Conservation (phyloP, 352 stramenopile species). For the Phytopythium litorale region DNA sequence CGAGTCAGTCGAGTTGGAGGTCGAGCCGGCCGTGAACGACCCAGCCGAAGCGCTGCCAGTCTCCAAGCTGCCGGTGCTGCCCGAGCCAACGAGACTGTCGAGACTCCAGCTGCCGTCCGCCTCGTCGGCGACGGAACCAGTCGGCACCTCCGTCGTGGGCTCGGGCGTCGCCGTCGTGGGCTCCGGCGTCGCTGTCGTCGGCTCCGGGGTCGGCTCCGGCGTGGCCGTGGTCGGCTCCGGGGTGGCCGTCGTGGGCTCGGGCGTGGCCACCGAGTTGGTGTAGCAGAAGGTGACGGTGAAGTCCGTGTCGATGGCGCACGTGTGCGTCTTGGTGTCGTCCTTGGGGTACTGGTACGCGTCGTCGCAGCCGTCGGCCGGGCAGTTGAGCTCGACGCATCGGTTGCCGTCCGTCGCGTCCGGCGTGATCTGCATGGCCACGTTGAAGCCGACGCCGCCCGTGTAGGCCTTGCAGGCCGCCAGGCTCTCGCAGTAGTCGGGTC, state of each 20-base stretch:
- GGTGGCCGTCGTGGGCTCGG: slow-evolving; percentile 10
- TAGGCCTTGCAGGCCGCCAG: slow-evolving; percentile 45
- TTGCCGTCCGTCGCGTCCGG: slow-evolving; percentile 27
- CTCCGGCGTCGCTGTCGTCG: slow-evolving; percentile 11
- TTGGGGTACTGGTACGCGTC: slow-evolving; percentile 70
- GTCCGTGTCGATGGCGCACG: slow-evolving; percentile 37
- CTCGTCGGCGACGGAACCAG: slow-evolving; percentile 7
- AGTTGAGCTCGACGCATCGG: slow-evolving; percentile 48
- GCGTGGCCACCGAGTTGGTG: slow-evolving; percentile 17
- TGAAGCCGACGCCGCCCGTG: slow-evolving; percentile 62
- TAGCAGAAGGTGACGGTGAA: slow-evolving; percentile 64
- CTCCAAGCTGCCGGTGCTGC: background rate
- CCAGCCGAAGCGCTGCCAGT: background rate
- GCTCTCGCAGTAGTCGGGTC: slow-evolving; percentile 43
- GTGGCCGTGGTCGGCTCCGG: slow-evolving; percentile 13
- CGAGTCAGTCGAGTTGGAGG: slow-evolving; percentile 5
- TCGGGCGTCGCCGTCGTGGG: slow-evolving; percentile 6
- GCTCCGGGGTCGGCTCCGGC: slow-evolving; percentile 8
- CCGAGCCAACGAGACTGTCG: slow-evolving; percentile 7
- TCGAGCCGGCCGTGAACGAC: background rate
- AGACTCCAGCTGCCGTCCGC: slow-evolving; percentile 10
- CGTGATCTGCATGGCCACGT: slow-evolving; percentile 67
- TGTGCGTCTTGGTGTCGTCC: slow-evolving; percentile 70
- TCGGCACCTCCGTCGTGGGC: slow-evolving; percentile 8
- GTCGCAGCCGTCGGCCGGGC: slow-evolving; percentile 43